Evolutionary conservation across 495 filamentous ascomycete genomes (phyloP).

Genomic region (Podospora comata): DNA sequence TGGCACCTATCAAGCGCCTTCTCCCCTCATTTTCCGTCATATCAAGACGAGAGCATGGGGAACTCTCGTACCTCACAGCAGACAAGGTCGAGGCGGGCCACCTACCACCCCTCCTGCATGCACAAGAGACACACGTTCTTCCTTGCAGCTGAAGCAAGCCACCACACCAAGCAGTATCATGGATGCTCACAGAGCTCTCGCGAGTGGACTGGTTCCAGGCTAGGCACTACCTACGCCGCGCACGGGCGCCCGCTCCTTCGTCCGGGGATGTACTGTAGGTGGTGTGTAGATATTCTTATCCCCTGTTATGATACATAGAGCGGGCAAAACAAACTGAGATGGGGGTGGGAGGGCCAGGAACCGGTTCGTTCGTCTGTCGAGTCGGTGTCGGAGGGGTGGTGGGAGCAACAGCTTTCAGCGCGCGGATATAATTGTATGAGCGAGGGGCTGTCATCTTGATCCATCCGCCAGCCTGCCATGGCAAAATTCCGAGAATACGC

Average conservation of each 20-base stretch:
- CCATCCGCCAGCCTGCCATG: neutral
- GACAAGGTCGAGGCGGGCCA: neutral
- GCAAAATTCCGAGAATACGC: constrained; percentile 26
- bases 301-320: neutral
- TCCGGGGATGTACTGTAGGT: neutral
- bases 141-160: constrained; percentile 19
- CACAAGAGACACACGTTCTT: neutral
- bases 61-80: constrained; percentile 4
- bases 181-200: neutral
- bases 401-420: constrained; percentile 7
- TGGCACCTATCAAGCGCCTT: neutral
- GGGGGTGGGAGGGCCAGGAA: neutral
- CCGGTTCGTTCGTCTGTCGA: neutral
- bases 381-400: constrained; percentile 3
- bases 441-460: constrained; percentile 4
- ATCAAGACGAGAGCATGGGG: neutral
- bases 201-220: neutral
- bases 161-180: constrained; percentile 6
- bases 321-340: neutral
- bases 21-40: neutral
- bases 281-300: neutral
- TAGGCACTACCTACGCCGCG: constrained; percentile 7
- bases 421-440: constrained; percentile 15
- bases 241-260: constrained; percentile 7
- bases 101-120: constrained; percentile 5